phyloP scores from a whole-genome alignment of 208 protist genomes.

The Trypanosoma cruzi region DNA sequence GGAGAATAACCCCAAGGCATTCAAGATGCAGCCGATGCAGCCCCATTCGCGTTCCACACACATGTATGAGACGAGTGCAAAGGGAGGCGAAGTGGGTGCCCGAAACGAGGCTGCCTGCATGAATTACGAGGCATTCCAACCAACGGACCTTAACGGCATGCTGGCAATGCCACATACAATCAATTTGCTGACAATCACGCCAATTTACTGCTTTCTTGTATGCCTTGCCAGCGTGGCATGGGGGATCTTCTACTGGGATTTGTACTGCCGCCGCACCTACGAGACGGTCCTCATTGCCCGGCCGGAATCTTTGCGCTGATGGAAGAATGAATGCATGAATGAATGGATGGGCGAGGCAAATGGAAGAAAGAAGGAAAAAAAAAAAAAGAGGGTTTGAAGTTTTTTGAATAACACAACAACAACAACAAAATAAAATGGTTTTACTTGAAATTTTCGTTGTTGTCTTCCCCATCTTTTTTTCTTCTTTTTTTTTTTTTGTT shows the following conservation, averaged over 20 bases:
- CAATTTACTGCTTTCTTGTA: conserved; percentile 65
- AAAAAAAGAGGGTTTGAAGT: not conserved
- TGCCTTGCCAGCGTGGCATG: conserved; percentile 60
- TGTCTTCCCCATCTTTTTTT: conserved; percentile 13
- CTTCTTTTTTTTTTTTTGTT: conserved; percentile 5
- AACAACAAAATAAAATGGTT: too few species aligned
- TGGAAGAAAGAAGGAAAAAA: not conserved
- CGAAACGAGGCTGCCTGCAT: conserved; percentile 90
- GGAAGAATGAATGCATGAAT: not conserved
- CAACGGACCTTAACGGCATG: conserved; percentile 46
- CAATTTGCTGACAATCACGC: conserved; percentile 78
- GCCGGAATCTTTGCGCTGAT: conserved; percentile 41
- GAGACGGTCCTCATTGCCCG: conserved; percentile 81
- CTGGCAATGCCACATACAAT: conserved; percentile 76
- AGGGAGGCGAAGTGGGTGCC: conserved; percentile 84
- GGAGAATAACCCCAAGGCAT: conserved; percentile 45
- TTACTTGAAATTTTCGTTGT: conserved; percentile 9
- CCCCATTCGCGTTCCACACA: conserved; percentile 60
- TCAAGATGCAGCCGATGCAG: conserved; percentile 69
- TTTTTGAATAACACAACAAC: too few species aligned
- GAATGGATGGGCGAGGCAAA: too few species aligned
- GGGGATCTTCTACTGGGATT: conserved; percentile 89
- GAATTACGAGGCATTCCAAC: conserved; percentile 75
- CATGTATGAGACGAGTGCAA: conserved; percentile 72
- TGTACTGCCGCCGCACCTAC: conserved; percentile 81